These are phyloP conservation scores for Chiua virens DNA, from an alignment of 768 basidiomycete genomes.

Conservation along the genomic window DNA sequence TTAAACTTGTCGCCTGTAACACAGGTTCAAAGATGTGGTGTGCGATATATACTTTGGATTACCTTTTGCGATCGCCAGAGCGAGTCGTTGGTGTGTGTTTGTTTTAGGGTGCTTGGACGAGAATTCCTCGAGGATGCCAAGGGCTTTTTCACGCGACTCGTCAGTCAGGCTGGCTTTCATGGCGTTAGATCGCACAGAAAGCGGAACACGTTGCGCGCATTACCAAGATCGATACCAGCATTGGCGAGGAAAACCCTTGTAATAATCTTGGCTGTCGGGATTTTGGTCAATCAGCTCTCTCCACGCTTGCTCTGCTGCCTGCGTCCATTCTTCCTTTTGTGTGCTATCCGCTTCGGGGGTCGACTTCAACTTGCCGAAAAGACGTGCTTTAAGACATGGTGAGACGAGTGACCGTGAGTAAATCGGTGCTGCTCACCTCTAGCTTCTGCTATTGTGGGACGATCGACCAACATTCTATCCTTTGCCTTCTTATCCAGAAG, in stretches of 20 bases:
- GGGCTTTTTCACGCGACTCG: constrained; percentile 49
- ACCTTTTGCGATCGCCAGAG: constrained; percentile 65
- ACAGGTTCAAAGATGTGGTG: background rate
- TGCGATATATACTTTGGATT: constrained; percentile 1
- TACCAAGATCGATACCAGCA: constrained; percentile 67
- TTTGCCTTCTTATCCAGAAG: constrained; percentile 66
- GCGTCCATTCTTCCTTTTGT: constrained; percentile 38
- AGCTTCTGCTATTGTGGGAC: constrained; percentile 62
- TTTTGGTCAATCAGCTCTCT: constrained; percentile 80
- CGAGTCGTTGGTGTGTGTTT: constrained; percentile 69
- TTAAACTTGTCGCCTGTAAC: constrained; percentile 65
- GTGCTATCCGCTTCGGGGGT: constrained; percentile 5
- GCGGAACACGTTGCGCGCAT: constrained; percentile 15
- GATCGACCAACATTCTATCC: constrained; percentile 67
- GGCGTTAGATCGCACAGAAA: constrained; percentile 12
- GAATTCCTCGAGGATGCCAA: constrained; percentile 60
- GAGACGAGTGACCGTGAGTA: background rate
- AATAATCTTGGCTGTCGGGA: constrained; percentile 80
- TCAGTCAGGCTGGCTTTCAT: constrained; percentile 44
- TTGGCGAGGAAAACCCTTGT: constrained; percentile 68
- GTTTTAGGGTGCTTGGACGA: constrained; percentile 64
- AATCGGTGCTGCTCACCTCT: constrained; percentile 47
- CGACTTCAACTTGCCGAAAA: constrained; percentile 59
- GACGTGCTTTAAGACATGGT: constrained; percentile 54
- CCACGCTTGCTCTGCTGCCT: constrained; percentile 83